phyloP scores from a whole-genome alignment of 768 basidiomycete genomes.

The Amanita molliuscula region DNA sequence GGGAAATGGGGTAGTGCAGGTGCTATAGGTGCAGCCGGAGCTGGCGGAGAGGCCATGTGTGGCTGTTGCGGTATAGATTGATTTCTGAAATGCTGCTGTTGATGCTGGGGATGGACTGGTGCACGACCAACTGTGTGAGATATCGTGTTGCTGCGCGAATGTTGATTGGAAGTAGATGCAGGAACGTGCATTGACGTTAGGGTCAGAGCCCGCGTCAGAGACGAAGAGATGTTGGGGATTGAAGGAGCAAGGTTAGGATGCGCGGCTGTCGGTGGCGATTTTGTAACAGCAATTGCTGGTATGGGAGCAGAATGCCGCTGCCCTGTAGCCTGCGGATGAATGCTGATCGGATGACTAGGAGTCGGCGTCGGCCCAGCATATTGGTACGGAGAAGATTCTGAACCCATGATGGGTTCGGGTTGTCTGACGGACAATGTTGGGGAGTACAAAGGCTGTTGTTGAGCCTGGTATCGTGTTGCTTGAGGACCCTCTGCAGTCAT shows the following conservation, averaged over 20 bases:
- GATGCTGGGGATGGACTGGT: conserved; percentile 15
- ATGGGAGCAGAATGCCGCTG: background rate
- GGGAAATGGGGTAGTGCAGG: conserved; percentile 51
- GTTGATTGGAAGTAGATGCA: conserved; percentile 12
- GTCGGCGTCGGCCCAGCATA: conserved; percentile 24
- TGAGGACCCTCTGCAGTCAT: conserved; percentile 5
- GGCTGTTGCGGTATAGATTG: conserved; percentile 6
- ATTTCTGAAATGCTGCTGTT: conserved; percentile 11
- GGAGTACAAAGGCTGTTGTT: conserved; percentile 9
- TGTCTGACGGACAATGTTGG: background rate
- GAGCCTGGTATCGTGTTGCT: conserved; percentile 10
- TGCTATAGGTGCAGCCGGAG: conserved; percentile 19
- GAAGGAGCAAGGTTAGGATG: background rate
- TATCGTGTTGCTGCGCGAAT: conserved; percentile 25
- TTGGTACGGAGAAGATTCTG: conserved; percentile 15
- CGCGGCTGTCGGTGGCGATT: background rate
- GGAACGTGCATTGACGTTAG: conserved; percentile 12
- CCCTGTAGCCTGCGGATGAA: background rate
- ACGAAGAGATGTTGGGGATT: background rate
- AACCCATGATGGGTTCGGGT: background rate
- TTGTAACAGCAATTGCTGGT: background rate
- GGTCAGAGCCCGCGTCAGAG: background rate
- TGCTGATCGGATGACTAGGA: background rate
- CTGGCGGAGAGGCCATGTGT: conserved; percentile 11
- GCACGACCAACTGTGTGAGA: conserved; percentile 8